A percentile compares a stretch with the other conserved stretches of the same genome.
phyloP scores from a whole-genome alignment of 306 rosid genomes.

The Albizia julibrissin region DNA sequence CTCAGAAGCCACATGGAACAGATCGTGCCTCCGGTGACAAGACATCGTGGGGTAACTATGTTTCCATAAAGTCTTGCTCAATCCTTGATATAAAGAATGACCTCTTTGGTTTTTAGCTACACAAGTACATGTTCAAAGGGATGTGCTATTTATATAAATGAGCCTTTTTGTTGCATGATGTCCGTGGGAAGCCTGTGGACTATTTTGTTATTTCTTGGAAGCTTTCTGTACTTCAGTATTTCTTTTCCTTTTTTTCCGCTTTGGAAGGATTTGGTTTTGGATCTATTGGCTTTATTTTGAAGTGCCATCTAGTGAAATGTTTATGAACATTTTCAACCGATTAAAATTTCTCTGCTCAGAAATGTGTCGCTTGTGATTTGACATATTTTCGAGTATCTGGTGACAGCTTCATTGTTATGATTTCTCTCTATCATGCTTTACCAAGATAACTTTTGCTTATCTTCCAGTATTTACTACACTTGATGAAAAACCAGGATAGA shows the following conservation, averaged over 20 bases:
- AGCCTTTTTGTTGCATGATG: not conserved
- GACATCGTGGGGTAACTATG: conserved; percentile 52
- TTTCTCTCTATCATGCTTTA: not conserved
- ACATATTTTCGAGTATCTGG: not conserved
- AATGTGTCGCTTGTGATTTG: not conserved
- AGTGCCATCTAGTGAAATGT: not conserved
- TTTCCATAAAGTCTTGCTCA: conserved; percentile 14
- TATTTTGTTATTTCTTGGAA: not conserved
- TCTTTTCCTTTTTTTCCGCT: not conserved
- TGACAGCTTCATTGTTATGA: not conserved
- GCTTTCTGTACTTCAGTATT: not conserved
- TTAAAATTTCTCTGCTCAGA: not conserved
- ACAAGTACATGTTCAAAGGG: not conserved
- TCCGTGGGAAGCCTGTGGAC: not conserved
- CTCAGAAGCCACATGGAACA: conserved; percentile 45
- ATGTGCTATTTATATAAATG: conserved; percentile 8
- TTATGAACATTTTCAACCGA: not conserved
- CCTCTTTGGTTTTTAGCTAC: not conserved
- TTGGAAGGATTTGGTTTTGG: not conserved
- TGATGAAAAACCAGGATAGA: not conserved
- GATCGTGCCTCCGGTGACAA: conserved; percentile 37
- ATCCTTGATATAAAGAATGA: conserved; percentile 1
- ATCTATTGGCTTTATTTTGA: not conserved
- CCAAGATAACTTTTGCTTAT: not conserved
- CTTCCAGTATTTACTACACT: not conserved